phyloP scores from a whole-genome alignment of 78 protist species.

The Dictyostelium citrinum region DNA sequence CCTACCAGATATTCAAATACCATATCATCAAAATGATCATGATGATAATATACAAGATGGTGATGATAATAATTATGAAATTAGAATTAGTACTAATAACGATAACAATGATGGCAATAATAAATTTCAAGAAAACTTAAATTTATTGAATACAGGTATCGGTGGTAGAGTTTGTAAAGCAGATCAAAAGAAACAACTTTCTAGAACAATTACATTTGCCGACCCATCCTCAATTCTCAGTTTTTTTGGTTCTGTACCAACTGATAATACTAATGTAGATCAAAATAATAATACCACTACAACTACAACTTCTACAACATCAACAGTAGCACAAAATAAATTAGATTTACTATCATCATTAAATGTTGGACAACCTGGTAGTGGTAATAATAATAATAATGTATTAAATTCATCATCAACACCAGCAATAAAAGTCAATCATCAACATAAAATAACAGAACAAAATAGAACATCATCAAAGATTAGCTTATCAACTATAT shows the following conservation, averaged over 20 bases:
- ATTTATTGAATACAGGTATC: not conserved
- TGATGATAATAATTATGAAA: not conserved
- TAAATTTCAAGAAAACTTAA: conserved; percentile 14
- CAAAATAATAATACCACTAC: not conserved
- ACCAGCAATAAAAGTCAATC: not conserved
- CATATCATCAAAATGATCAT: not conserved
- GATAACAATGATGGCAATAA: not conserved
- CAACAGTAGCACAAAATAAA: not conserved
- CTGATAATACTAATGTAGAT: not conserved
- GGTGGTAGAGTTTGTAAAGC: not conserved
- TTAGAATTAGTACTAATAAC: not conserved
- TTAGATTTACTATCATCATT: not conserved
- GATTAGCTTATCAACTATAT: conserved; percentile 9
- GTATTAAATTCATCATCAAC: conserved; percentile 15
- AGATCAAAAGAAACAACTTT: conserved; percentile 15
- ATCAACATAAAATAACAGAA: not conserved
- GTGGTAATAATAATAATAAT: not conserved
- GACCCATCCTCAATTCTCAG: conserved; percentile 40
- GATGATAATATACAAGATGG: not conserved
- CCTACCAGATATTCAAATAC: not conserved
- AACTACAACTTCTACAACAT: not conserved
- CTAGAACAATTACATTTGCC: conserved; percentile 58
- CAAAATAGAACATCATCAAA: conserved; percentile 6
- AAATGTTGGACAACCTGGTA: not conserved
- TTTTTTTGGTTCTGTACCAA: conserved; percentile 17